Base-by-base conservation (phyloP, 176 grass and related monocot genomes). In the Musa itinerans region DNA sequence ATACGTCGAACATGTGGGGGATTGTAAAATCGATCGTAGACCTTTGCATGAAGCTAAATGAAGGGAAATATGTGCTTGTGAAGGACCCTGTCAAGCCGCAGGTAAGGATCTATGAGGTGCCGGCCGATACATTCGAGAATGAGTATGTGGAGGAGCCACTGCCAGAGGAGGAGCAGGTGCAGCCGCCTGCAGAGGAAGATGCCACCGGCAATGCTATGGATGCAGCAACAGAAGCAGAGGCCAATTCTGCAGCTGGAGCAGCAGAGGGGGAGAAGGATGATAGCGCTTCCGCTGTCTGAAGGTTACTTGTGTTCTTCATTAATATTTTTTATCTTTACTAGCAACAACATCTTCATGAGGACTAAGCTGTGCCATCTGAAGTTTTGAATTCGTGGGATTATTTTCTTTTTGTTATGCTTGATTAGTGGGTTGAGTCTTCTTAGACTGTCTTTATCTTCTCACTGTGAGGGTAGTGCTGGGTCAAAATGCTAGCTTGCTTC, bases 91-190 rank as follows among this genome's bases (percentile, higher is more conserved):
- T 24, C 3, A 72, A 72, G 50, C 69, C 69, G 4, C 69, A 72
- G 50, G 69, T 72, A 19, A 29, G 69, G 10, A 72, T 72, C 69
- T 72, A 72, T 72, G 69, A 72, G 69, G 69, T 72, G 69, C 69
- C 69, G 1, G 69, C 20, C 17, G 69, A 72, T 72, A 50, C 69
- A 72, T 72, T 72, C 25, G 69, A 72, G 69, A 72, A 72, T 53
- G 69, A 72, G 10, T 72, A 72, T 53, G 69, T 72, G 16, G 69
- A 72, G 34, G 50, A 53, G 69, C 69, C 69, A 10, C 50, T 72
- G 50, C 69, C 69, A 12, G 69, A 72, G 50, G 69, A 72, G 69
- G 69, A 72, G 69, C 69, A 72, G 69, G 69, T 53, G 19, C 69
- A 72, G n/a, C 69, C 69, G 5, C 69, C 50, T 21, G 50, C 50